Evolutionary conservation across 2,329 filamentous ascomycete genomes (phyloP).

Genomic region (Colletotrichum coccodes): DNA sequence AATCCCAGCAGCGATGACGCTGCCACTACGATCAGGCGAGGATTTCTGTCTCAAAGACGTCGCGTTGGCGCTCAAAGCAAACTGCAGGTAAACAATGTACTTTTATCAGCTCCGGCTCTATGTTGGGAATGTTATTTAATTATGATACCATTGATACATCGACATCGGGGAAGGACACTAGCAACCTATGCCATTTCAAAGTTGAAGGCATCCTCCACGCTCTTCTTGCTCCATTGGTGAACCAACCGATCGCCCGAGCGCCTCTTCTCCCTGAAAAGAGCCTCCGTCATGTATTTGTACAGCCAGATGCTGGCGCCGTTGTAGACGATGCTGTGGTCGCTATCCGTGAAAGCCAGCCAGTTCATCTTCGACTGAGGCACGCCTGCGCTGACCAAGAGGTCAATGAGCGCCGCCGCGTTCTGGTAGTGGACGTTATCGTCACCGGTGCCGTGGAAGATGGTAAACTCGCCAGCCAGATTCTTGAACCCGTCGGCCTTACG

Average conservation of each 20-base stretch:
- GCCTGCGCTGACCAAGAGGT: conserved; percentile 67
- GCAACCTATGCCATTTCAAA: conserved; percentile 4
- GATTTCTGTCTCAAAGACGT: background rate
- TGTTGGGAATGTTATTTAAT: too few species aligned
- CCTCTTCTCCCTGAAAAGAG: conserved; percentile 70
- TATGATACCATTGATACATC: background rate
- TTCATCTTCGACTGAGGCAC: conserved; percentile 71
- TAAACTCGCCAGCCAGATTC: conserved; percentile 67
- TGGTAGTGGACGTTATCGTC: conserved; percentile 81
- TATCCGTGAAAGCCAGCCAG: conserved; percentile 73
- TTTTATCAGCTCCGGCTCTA: too few species aligned
- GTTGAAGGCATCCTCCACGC: conserved; percentile 8
- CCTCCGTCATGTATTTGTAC: conserved; percentile 71
- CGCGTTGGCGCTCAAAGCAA: too few species aligned
- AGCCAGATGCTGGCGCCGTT: conserved; percentile 65
- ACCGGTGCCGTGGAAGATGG: conserved; percentile 73
- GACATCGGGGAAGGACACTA: too few species aligned
- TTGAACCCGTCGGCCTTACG: conserved; percentile 69
- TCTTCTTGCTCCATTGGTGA: conserved; percentile 48
- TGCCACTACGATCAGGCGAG: background rate
- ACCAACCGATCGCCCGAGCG: conserved; percentile 46
- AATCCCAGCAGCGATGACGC: background rate
- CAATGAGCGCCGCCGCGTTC: conserved; percentile 69
- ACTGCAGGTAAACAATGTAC: too few species aligned
- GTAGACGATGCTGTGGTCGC: conserved; percentile 70